Evolutionary conservation across 129 eudicot genomes (phyloP).

Genomic region (Gnaphalium uliginosum): DNA sequence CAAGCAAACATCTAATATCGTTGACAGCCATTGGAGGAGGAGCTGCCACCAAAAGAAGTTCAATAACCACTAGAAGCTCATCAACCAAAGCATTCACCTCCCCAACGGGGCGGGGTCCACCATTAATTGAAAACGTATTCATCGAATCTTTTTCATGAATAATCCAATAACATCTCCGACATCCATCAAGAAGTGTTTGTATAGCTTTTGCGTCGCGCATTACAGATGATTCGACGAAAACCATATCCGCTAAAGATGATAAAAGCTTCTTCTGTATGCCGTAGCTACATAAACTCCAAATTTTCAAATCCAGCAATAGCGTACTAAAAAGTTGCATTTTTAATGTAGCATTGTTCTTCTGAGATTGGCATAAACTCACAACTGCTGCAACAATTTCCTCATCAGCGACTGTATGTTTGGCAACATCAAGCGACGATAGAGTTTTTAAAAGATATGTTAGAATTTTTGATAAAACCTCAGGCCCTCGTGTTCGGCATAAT

Average conservation of each 20-base stretch:
- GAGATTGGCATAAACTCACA: constrained; percentile 85
- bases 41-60: constrained; percentile 76
- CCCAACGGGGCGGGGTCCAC: constrained; percentile 62
- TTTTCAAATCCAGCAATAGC: constrained; percentile 73
- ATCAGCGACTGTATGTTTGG: constrained; percentile 61
- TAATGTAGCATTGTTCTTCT: constrained; percentile 60
- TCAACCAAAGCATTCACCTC: constrained; percentile 92
- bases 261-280: constrained; percentile 89
- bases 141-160: constrained; percentile 75
- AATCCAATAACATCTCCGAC: constrained; percentile 88
- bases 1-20: constrained; percentile 79
- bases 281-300: constrained; percentile 92
- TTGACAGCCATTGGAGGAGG: constrained; percentile 77
- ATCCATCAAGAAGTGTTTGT: constrained; percentile 92
- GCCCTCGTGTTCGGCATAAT: constrained; percentile 72
- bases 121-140: constrained; percentile 58
- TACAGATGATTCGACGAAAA: constrained; percentile 70
- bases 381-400: constrained; percentile 95
- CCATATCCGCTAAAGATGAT: constrained; percentile 95
- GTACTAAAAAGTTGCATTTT: constrained; percentile 87
- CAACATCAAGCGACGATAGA: constrained; percentile 58
- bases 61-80: constrained; percentile 82
- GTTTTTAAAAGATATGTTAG: constrained; percentile 66
- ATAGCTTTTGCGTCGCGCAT: constrained; percentile 98
- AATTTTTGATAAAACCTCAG: constrained; percentile 78